Conservation (phyloP, 2,329 filamentous ascomycete genomes). For the Colletotrichum lindemuthianum region DNA sequence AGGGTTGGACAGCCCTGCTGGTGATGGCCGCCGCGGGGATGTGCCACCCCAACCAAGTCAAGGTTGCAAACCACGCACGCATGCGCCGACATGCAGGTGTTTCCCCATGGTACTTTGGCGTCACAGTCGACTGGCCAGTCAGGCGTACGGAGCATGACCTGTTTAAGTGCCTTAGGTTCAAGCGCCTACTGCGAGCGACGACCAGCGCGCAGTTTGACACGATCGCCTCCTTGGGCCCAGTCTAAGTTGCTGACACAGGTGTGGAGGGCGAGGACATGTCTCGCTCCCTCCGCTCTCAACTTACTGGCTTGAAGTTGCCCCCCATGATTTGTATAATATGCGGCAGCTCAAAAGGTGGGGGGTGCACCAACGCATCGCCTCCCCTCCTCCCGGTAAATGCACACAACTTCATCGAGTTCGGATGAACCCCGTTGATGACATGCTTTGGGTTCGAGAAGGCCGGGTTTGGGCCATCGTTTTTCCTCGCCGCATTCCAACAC, state of each 20-base stretch:
- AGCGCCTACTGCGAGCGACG: conserved; percentile 12
- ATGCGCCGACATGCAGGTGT: conserved; percentile 34
- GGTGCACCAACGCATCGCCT: conserved; percentile 16
- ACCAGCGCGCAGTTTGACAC: background rate
- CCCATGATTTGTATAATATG: background rate
- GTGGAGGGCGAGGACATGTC: conserved; percentile 1
- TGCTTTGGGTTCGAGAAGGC: conserved; percentile 14
- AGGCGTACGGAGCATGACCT: conserved; percentile 14
- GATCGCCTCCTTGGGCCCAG: background rate
- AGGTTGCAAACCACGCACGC: conserved; percentile 26
- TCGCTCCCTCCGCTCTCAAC: background rate
- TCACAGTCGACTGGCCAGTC: conserved; percentile 25
- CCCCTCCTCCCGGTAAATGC: conserved; percentile 5
- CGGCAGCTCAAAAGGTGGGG: conserved; percentile 19
- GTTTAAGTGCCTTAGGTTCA: background rate
- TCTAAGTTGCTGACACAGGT: background rate
- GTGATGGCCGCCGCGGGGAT: conserved; percentile 14
- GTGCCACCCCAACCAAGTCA: background rate
- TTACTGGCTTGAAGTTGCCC: background rate
- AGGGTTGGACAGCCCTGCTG: conserved; percentile 7
- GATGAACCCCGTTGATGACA: conserved; percentile 31
- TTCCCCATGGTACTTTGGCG: conserved; percentile 11
- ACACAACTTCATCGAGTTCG: conserved; percentile 24
- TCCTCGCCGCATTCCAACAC: conserved; percentile 7
- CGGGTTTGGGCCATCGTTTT: background rate